These are phyloP conservation scores for Apiospora malaysiana DNA, from an alignment of 2,329 filamentous ascomycete species.

Conservation along the genomic window DNA sequence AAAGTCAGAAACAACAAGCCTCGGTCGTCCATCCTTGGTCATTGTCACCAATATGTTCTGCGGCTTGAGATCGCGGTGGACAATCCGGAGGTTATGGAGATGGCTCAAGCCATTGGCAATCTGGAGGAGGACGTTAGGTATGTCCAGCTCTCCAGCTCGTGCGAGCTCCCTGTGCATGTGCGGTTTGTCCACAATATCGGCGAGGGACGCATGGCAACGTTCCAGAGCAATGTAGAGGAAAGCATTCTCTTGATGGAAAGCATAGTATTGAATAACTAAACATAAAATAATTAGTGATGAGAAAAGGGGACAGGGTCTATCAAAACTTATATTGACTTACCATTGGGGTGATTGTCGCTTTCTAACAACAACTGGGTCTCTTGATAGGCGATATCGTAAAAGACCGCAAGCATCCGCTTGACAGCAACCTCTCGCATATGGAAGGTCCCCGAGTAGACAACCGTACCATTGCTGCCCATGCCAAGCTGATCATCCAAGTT, in stretches of 20 bases:
- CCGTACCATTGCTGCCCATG: slow-evolving; percentile 93
- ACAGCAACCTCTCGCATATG: slow-evolving; percentile 93
- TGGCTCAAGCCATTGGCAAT: slow-evolving; percentile 89
- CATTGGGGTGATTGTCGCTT: slow-evolving; percentile 93
- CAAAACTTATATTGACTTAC: no score
- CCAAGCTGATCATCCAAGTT: slow-evolving; percentile 68
- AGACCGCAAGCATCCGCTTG: slow-evolving; percentile 95
- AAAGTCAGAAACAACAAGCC: slow-evolving; percentile 97
- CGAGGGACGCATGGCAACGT: slow-evolving; percentile 89
- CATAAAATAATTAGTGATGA: neutral
- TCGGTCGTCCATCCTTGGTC: slow-evolving; percentile 71
- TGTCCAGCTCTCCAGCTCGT: slow-evolving; percentile 73
- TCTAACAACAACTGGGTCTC: slow-evolving; percentile 90
- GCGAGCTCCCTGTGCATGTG: slow-evolving; percentile 71
- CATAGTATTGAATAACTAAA: slow-evolving; percentile 93
- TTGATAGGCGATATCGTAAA: slow-evolving; percentile 93
- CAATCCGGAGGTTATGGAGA: slow-evolving; percentile 89
- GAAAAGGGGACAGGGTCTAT: neutral
- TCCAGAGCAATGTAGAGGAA: slow-evolving; percentile 98
- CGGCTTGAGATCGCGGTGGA: slow-evolving; percentile 95
- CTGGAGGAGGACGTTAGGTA: slow-evolving; percentile 83
- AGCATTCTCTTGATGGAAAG: slow-evolving; percentile 84
- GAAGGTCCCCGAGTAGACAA: slow-evolving; percentile 93
- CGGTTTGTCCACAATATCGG: slow-evolving; percentile 85
- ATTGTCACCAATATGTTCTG: slow-evolving; percentile 93